These are phyloP conservation scores for Microdochium bolleyi DNA, from an alignment of 2,329 filamentous ascomycete species.

Conservation along the genomic window DNA sequence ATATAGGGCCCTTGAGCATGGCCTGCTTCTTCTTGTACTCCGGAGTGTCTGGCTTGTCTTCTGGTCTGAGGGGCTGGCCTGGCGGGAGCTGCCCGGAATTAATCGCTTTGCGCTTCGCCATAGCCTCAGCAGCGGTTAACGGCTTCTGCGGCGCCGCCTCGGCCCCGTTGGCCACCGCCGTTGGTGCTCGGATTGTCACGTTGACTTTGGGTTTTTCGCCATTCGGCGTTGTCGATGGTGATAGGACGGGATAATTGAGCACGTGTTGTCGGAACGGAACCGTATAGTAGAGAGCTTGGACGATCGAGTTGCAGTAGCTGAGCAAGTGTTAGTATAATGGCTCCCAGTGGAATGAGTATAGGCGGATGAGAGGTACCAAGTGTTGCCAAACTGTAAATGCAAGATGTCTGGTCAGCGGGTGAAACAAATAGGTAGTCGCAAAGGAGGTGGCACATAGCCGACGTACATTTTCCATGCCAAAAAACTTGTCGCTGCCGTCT, in stretches of 20 bases:
- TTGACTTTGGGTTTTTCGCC: constrained; percentile 47
- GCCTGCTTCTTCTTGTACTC: constrained; percentile 98
- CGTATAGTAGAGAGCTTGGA: constrained; percentile 95
- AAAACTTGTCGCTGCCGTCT: constrained; percentile 96
- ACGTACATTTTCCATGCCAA: constrained; percentile 94
- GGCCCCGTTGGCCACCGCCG: constrained; percentile 42
- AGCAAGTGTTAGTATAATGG: constrained; percentile 13
- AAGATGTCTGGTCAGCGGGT: constrained; percentile 23
- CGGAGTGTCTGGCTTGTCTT: constrained; percentile 89
- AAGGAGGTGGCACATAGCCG: constrained; percentile 6
- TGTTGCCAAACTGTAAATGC: constrained; percentile 76
- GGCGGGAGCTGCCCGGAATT: constrained; percentile 45
- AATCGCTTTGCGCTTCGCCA: constrained; percentile 47
- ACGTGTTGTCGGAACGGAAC: constrained; percentile 90
- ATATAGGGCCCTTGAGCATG: constrained; percentile 75
- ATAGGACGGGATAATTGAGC: constrained; percentile 75
- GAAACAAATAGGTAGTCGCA: constrained; percentile 2
- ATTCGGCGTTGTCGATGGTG: constrained; percentile 62
- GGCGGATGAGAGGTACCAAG: constrained; percentile 58
- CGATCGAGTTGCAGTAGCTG: constrained; percentile 97
- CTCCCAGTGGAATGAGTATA: constrained; percentile 5
- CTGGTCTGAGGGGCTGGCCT: constrained; percentile 54
- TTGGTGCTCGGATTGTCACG: constrained; percentile 52
- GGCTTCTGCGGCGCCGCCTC: constrained; percentile 42
- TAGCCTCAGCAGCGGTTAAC: constrained; percentile 45